Base-by-base conservation (phyloP, 768 basidiomycete genomes). In the Chalciporus piperatus region DNA sequence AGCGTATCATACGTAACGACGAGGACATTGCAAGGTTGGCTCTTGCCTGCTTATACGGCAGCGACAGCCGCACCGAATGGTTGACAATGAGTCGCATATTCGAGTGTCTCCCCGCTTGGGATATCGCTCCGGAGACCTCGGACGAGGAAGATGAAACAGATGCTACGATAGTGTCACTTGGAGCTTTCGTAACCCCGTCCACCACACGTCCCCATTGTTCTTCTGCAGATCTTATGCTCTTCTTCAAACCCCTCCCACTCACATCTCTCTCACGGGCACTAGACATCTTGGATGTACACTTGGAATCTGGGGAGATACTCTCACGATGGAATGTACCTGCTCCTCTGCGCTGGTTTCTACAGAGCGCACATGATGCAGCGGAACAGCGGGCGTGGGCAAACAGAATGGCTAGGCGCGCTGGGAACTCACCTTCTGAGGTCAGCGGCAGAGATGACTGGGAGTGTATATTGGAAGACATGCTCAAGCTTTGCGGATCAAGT, bases 51-150 rank as follows among this genome's bases (percentile, higher is more conserved):
- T 70, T 98, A 20, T 99, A 99, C 56, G 93, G 93, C 13, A 88
- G 81, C 59, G 78, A 83, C 52, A 79, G 79, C 49, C 70, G 85
- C 30, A 75, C 82, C 51, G 78, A 85, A 57, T 96, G 91, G 92
- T 63, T 82, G 1, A 84, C 75, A 4, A 98, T 97, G 94, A 91
- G 87, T 57, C 74, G 76, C 28, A 90, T 99, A 45, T 98, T 99
- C 66, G 96, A 99, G 65, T 99, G 95, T 64, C 76, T 98, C 28
- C 96, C 96, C 0, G 96, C 87, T 3, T 97, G 95, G 92, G 85
- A 84, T 50, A 73, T 84, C 39, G 54, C 70, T 8, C 66, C 67
- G 38, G 77, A 76, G n/a, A 79, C 76, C 37, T 81, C 85, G 42
- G 76, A 78, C 38, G 79, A 89, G 51, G 81, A 76, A 44, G 92